Percentiles rank a stretch among this genome's conserved stretches.
phyloP scores from a whole-genome alignment of 495 filamentous ascomycete species.

The Haplographium delicatum region DNA sequence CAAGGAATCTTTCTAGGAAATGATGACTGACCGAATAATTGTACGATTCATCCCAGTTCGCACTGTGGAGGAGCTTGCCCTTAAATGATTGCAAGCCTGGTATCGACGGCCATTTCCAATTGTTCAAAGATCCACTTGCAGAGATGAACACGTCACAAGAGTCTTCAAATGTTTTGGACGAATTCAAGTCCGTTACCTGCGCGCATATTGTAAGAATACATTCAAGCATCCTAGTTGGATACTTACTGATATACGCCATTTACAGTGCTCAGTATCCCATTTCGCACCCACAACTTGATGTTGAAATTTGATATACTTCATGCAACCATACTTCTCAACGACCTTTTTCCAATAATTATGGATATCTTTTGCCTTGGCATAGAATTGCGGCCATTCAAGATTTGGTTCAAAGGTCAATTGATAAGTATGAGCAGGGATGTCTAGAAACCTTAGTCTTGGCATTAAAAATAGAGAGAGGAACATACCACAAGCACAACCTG shows the following conservation, averaged over 20 bases:
- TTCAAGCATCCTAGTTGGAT: background rate
- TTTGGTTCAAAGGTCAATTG: constrained; percentile 48
- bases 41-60: constrained; percentile 44
- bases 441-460: constrained; percentile 24
- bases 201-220: background rate
- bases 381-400: constrained; percentile 50
- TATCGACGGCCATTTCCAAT: constrained; percentile 43
- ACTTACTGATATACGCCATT: constrained; percentile 38
- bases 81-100: constrained; percentile 42
- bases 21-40: constrained; percentile 29
- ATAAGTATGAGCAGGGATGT: constrained; percentile 55
- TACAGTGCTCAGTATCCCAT: constrained; percentile 39
- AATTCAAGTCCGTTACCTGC: constrained; percentile 8
- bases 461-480: background rate
- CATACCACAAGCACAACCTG: constrained; percentile 48
- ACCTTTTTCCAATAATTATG: constrained; percentile 48
- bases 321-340: constrained; percentile 45
- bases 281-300: constrained; percentile 40
- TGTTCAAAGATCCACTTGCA: constrained; percentile 52
- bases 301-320: constrained; percentile 37
- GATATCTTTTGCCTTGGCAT: constrained; percentile 49
- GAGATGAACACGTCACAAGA: constrained; percentile 46
- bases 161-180: constrained; percentile 34
- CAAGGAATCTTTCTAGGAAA: background rate
- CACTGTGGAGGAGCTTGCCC: constrained; percentile 46